Percentiles rank a stretch among this genome's conserved stretches.
Conservation (phyloP, 768 basidiomycete genomes). For the Boletus rufocinnamomeus region DNA sequence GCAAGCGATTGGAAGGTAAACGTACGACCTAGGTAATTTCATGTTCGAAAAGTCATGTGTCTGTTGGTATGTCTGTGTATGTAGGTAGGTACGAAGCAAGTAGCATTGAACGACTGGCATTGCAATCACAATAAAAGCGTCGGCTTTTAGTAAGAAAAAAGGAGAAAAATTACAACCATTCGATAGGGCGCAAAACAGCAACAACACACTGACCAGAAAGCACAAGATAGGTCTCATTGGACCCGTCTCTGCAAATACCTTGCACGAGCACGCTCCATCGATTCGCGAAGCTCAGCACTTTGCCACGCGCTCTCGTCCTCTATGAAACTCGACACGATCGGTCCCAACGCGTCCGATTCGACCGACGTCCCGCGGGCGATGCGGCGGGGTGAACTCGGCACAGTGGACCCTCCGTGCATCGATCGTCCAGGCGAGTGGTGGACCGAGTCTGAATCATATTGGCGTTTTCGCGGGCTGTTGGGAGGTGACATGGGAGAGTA, state of each 20-base stretch:
- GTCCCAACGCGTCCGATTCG: slow-evolving; percentile 35
- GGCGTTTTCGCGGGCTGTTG: slow-evolving; percentile 35
- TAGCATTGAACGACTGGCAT: slow-evolving; percentile 3
- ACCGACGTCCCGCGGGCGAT: slow-evolving; percentile 35
- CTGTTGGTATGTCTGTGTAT: background rate
- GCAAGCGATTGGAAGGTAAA: slow-evolving; percentile 1
- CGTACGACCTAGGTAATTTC: slow-evolving; percentile 6
- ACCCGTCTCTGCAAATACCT: slow-evolving; percentile 21
- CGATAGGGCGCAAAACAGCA: background rate
- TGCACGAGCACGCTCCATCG: slow-evolving; percentile 69
- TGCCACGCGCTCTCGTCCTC: slow-evolving; percentile 57
- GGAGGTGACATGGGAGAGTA: slow-evolving; percentile 29
- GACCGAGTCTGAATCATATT: slow-evolving; percentile 31
- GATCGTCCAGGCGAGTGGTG: slow-evolving; percentile 29
- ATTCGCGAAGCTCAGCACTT: slow-evolving; percentile 67
- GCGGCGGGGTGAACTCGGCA: slow-evolving; percentile 20
- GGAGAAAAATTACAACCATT: background rate
- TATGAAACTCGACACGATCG: slow-evolving; percentile 28
- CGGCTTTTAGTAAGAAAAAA: background rate
- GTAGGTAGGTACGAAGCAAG: background rate
- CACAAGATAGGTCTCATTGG: slow-evolving; percentile 6
- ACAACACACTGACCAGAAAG: background rate
- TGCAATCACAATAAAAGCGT: background rate
- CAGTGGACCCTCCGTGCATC: slow-evolving; percentile 9
- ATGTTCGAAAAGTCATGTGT: background rate